Percentiles rank a stretch among this genome's conserved stretches.
These are phyloP conservation scores for Cylindrotheca closterium DNA, from an alignment of 108 stramenopile genomes.

Conservation along the genomic window DNA sequence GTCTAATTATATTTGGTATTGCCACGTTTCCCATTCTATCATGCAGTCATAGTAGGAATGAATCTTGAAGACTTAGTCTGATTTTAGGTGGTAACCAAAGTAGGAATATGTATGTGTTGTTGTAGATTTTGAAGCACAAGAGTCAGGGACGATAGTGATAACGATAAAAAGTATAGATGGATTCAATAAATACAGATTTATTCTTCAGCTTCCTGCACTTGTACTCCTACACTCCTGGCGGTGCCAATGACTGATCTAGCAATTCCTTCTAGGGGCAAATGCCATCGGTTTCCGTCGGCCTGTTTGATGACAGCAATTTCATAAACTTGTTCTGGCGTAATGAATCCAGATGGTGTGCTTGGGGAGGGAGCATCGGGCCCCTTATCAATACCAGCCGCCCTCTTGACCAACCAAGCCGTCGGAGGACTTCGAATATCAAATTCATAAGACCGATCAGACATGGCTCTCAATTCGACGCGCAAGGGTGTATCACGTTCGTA, in stretches of 20 bases:
- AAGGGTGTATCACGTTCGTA: constrained; percentile 75
- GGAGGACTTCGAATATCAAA: constrained; percentile 84
- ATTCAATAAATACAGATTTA: background rate
- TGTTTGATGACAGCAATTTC: constrained; percentile 92
- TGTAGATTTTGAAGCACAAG: too few relatives aligned
- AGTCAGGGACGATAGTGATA: too few relatives aligned
- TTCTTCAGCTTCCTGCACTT: constrained; percentile 22
- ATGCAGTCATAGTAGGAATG: background rate
- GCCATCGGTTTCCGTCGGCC: constrained; percentile 72
- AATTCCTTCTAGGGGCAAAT: constrained; percentile 80
- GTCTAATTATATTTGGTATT: too few relatives aligned
- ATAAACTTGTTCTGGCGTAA: constrained; percentile 87
- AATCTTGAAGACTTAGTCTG: too few relatives aligned
- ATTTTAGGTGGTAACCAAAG: too few relatives aligned
- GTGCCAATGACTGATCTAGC: constrained; percentile 84
- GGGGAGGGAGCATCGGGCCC: constrained; percentile 58
- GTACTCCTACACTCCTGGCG: constrained; percentile 75
- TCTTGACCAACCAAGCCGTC: constrained; percentile 78
- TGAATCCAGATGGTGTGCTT: constrained; percentile 52
- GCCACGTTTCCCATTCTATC: too few relatives aligned
- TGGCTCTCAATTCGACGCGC: constrained; percentile 72
- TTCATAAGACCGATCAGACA: constrained; percentile 79
- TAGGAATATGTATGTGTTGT: too few relatives aligned
- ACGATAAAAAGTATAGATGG: too few relatives aligned
- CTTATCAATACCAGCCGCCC: constrained; percentile 76